Evolutionary conservation across 192 early-diverging fungal genomes (phyloP), one percentile per base, ranked within the genome.

Genomic region (Coemansia sp.): DNA sequence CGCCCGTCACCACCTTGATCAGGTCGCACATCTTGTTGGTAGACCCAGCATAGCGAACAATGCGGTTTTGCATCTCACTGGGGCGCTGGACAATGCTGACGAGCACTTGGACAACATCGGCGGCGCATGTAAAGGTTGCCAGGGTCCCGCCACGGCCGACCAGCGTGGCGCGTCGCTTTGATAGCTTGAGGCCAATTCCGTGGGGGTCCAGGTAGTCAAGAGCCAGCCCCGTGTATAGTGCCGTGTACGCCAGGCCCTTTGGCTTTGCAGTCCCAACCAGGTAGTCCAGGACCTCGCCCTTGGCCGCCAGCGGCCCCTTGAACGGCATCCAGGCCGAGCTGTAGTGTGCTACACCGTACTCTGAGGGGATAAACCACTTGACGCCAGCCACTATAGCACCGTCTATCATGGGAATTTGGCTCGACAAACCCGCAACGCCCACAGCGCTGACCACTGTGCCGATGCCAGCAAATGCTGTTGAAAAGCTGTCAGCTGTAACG

Each of bases 351-450:
- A 82, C 74, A 45, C 74, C 79, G 46, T 65, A 82, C 74, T 76
- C 79, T 12, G 79, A 76, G n/a, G 79, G 79, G 10, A 82, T 66
- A 44, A 82, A 82, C 79, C 79, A 82, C 72, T 63, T 66, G 51
- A 74, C 79, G 14, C 74, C 75, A 0, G 79, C 74, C 2, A 46
- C 64, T 2, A 82, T 23, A 2, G 74, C 79, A 1, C 74, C 79
- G 63, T 82, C 79, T 27, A 76, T 66, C 79, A 82, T 82, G 3
- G 64, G 41, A 4, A 76, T 64, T 59, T 82, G 79, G 41, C 32
- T 60, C 15, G 58, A 9, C 27, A 74, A 62, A 25, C 64, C 79
- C 0, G 62, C 23, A 11, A 82, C 23, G 7, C 65, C 66, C 19
- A 82, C 71, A 4, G 68, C 74, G 41, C 79, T 82, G 45, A 82